These are phyloP conservation scores for Echeveria elegans DNA, from an alignment of 164 flowering plant species.

Conservation along the genomic window DNA sequence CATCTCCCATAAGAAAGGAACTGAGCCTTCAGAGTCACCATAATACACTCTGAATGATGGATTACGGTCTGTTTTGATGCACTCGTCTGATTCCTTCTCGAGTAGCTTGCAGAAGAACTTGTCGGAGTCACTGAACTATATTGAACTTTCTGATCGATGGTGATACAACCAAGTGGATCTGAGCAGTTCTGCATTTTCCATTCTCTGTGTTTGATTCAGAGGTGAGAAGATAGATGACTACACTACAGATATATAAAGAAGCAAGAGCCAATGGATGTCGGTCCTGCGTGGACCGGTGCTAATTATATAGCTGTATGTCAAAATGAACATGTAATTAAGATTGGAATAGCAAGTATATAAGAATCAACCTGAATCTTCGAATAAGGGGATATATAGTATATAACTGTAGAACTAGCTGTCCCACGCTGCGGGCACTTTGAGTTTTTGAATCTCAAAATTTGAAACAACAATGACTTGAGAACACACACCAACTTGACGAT, in stretches of 20 bases:
- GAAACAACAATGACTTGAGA: not conserved
- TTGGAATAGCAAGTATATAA: too few relatives aligned
- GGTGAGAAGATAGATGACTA: not conserved
- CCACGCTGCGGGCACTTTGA: not conserved
- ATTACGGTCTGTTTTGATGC: too few relatives aligned
- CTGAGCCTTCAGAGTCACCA: slow-evolving; percentile 17
- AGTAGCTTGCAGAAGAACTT: slow-evolving; percentile 20
- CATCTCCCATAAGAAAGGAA: slow-evolving; percentile 38
- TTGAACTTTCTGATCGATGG: not conserved
- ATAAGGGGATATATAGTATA: too few relatives aligned
- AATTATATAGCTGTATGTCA: too few relatives aligned
- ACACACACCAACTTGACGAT: not conserved
- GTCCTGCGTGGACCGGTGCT: too few relatives aligned
- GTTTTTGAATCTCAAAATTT: not conserved
- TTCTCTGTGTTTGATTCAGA: too few relatives aligned
- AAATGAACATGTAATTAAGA: too few relatives aligned
- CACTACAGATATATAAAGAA: not conserved
- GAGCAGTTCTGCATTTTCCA: too few relatives aligned
- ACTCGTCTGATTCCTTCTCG: slow-evolving; percentile 20
- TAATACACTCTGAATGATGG: slow-evolving; percentile 31
- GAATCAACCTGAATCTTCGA: too few relatives aligned
- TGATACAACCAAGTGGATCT: not conserved
- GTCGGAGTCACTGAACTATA: slow-evolving; percentile 12
- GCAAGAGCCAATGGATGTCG: not conserved
- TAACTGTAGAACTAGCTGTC: not conserved